Percentiles rank a stretch among this genome's conserved stretches.
Evolutionary conservation across 805 yeast genomes (phyloP).

Genomic region (Cyberlindnera euphorbiae): DNA sequence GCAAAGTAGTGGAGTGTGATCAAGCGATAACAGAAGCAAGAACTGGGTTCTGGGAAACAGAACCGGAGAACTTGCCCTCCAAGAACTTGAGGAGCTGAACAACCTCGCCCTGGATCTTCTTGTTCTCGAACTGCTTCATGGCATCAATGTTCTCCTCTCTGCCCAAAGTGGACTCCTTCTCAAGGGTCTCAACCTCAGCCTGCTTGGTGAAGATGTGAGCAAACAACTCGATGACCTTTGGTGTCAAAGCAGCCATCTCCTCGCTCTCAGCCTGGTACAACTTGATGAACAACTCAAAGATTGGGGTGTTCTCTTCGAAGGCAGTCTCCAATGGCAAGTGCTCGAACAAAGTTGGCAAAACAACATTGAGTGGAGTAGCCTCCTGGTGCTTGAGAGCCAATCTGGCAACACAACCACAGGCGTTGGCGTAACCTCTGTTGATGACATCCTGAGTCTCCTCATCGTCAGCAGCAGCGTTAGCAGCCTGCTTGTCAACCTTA

Average conservation of each 20-base stretch:
- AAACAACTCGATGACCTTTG: conserved; percentile 61
- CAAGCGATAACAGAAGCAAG: conserved; percentile 30
- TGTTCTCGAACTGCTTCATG: conserved; percentile 71
- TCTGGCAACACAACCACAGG: conserved; percentile 96
- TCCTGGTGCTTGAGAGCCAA: conserved; percentile 69
- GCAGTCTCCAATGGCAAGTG: conserved; percentile 87
- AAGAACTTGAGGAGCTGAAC: conserved; percentile 68
- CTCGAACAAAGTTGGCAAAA: conserved; percentile 66
- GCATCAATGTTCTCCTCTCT: conserved; percentile 79
- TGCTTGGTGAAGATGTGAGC: conserved; percentile 71
- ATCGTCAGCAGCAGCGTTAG: conserved; percentile 48
- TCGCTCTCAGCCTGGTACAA: conserved; percentile 63
- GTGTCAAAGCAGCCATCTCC: conserved; percentile 49
- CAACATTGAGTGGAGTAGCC: conserved; percentile 71
- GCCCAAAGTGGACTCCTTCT: conserved; percentile 73
- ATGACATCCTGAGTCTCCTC: conserved; percentile 77
- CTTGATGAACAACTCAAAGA: conserved; percentile 69
- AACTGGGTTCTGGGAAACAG: conserved; percentile 44
- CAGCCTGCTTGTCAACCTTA: conserved; percentile 72
- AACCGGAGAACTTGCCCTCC: conserved; percentile 59
- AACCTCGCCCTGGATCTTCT: conserved; percentile 59
- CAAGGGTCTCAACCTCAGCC: conserved; percentile 63
- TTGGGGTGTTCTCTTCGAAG: conserved; percentile 88
- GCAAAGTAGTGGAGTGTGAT: background rate
- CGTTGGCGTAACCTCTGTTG: conserved; percentile 85